These are phyloP conservation scores for Ophiosphaerella narmari DNA, from an alignment of 2,329 filamentous ascomycete genomes.

Conservation along the genomic window DNA sequence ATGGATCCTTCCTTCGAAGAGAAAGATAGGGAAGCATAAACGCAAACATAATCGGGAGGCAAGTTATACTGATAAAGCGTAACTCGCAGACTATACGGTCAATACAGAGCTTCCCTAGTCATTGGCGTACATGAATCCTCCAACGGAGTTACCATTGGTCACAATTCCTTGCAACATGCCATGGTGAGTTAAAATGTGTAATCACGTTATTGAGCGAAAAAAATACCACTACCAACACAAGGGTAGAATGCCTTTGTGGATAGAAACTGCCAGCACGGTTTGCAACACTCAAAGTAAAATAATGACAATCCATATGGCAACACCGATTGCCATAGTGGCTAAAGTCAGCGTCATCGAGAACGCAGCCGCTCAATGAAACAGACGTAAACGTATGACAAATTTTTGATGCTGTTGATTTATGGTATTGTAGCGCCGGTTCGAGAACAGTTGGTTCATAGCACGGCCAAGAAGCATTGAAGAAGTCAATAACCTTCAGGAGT, in stretches of 20 bases:
- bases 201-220: conserved; percentile 38
- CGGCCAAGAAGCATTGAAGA: conserved; percentile 54
- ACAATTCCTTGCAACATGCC: conserved; percentile 63
- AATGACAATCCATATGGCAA: conserved; percentile 49
- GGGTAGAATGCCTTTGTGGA: conserved; percentile 41
- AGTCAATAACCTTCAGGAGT: conserved; percentile 49
- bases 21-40: conserved; percentile 55
- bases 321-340: conserved; percentile 49
- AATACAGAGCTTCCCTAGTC: conserved; percentile 51
- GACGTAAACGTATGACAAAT: conserved; percentile 53
- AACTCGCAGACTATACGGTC: conserved; percentile 45
- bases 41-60: conserved; percentile 40
- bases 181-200: conserved; percentile 62
- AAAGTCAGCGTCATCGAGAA: conserved; percentile 56
- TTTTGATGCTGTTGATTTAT: conserved; percentile 58
- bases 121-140: conserved; percentile 61
- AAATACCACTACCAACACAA: conserved; percentile 36
- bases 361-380: conserved; percentile 53
- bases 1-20: conserved; percentile 54
- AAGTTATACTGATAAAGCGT: conserved; percentile 52
- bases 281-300: conserved; percentile 56
- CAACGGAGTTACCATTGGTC: conserved; percentile 63
- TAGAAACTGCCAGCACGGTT: conserved; percentile 54
- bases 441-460: conserved; percentile 50
- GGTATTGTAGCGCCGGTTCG: conserved; percentile 50